phyloP scores from a whole-genome alignment of 2,329 filamentous ascomycete species.

The Pseudophaeomoniella oleicola region DNA sequence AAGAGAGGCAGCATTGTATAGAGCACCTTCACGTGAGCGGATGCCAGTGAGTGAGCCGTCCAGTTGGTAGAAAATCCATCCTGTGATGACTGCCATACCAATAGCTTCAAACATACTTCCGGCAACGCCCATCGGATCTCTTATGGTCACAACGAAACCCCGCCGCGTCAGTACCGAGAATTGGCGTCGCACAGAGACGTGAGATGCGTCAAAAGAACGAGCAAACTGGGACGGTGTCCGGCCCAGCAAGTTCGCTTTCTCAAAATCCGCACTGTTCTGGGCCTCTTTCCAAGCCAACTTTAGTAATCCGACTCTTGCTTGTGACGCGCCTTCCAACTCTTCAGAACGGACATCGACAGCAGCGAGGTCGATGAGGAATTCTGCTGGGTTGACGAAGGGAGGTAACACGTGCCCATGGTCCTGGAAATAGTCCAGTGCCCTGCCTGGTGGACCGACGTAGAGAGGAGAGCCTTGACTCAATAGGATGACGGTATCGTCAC shows the following conservation, averaged over 20 bases:
- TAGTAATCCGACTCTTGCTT: conserved; percentile 44
- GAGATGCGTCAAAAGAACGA: not conserved
- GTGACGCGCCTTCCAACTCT: conserved; percentile 48
- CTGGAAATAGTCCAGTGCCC: conserved; percentile 51
- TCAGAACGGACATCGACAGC: conserved; percentile 58
- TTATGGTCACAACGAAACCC: conserved; percentile 55
- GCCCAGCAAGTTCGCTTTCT: not conserved
- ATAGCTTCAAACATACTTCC: conserved; percentile 57
- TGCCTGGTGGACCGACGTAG: conserved; percentile 46
- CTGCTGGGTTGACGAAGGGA: conserved; percentile 62
- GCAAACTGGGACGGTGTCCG: not conserved
- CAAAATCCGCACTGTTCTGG: conserved; percentile 2
- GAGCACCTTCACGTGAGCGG: conserved; percentile 54
- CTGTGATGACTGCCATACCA: conserved; percentile 55
- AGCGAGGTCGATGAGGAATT: conserved; percentile 60
- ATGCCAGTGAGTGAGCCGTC: conserved; percentile 55
- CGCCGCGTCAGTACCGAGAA: conserved; percentile 51
- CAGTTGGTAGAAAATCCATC: conserved; percentile 58
- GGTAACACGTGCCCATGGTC: conserved; percentile 46
- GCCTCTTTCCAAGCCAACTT: conserved; percentile 41
- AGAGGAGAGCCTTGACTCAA: conserved; percentile 53
- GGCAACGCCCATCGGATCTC: conserved; percentile 64
- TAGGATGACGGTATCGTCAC: conserved; percentile 41
- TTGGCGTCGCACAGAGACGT: conserved; percentile 33
- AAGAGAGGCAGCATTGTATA: conserved; percentile 57